Conservation (phyloP, 2,329 filamentous ascomycete species). For the Scedosporium dehoogii region DNA sequence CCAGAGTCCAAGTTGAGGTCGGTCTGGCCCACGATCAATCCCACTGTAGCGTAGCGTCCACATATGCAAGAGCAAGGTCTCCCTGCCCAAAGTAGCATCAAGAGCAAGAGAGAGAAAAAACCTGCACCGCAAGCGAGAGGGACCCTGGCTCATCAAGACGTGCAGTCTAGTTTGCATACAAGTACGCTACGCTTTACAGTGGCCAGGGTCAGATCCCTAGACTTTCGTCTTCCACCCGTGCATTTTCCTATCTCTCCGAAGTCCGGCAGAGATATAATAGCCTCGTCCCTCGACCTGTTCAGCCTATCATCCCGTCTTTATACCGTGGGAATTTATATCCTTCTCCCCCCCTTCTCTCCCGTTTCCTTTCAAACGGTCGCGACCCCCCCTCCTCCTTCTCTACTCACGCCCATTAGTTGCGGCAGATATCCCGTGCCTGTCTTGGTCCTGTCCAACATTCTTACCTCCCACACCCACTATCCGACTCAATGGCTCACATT, state of each 20-base stretch:
- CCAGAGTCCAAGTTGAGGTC: too few relatives aligned
- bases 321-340: conserved; percentile 5
- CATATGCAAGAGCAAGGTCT: neutral
- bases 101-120: neutral
- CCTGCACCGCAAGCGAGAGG: conserved; percentile 3
- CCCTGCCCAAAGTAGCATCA: conserved; percentile 4
- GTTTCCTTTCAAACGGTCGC: neutral
- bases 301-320: neutral
- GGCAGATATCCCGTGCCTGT: conserved; percentile 6
- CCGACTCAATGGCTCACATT: conserved; percentile 7
- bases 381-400: conserved; percentile 1
- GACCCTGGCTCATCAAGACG: neutral
- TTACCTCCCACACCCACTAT: neutral
- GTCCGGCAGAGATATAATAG: neutral
- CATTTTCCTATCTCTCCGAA: neutral
- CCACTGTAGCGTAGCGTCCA: neutral
- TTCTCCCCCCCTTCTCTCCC: neutral
- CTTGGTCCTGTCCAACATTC: neutral
- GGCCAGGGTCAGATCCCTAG: neutral
- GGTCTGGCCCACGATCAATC: neutral
- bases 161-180: neutral
- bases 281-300: conserved; percentile 1
- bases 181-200: neutral
- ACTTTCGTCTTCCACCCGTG: neutral
- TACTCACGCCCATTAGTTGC: conserved; percentile 2